A percentile compares a stretch with the other conserved stretches of the same genome.
These are phyloP conservation scores for Elongisporangium anandrum DNA, from an alignment of 352 stramenopile genomes.

Conservation along the genomic window DNA sequence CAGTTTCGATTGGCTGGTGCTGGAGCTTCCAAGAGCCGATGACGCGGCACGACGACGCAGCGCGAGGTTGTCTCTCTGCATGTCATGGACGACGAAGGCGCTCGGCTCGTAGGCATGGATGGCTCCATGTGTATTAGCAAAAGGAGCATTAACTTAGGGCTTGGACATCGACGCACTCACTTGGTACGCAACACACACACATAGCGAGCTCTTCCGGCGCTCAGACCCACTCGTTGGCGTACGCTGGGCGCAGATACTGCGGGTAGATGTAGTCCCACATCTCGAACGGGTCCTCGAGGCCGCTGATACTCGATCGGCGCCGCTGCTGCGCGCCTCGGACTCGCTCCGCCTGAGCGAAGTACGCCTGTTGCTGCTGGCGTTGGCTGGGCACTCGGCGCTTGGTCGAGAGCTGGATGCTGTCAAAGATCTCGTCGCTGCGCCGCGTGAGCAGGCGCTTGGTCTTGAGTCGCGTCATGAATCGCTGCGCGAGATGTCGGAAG, in stretches of 20 bases:
- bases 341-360: neutral
- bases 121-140: neutral
- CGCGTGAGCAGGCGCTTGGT: neutral
- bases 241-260: slow-evolving; percentile 27
- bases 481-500: neutral
- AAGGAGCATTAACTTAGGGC: neutral
- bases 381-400: neutral
- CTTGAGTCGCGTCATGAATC: neutral
- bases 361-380: neutral
- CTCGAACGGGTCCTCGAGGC: slow-evolving; percentile 30
- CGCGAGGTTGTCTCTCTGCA: neutral
- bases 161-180: neutral
- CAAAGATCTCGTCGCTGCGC: neutral
- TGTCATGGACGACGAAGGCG: neutral
- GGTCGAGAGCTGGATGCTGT: neutral
- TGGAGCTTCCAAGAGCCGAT: neutral
- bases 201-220: neutral
- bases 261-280: slow-evolving; percentile 61
- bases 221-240: slow-evolving; percentile 49
- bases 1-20: neutral
- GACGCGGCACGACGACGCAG: neutral
- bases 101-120: neutral
- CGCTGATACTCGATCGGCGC: neutral
- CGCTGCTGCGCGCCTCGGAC: neutral
- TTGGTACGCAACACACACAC: neutral